Conservation (phyloP, 1,139 yeast species). For the Hemisphaericaspora lyxosophila region DNA sequence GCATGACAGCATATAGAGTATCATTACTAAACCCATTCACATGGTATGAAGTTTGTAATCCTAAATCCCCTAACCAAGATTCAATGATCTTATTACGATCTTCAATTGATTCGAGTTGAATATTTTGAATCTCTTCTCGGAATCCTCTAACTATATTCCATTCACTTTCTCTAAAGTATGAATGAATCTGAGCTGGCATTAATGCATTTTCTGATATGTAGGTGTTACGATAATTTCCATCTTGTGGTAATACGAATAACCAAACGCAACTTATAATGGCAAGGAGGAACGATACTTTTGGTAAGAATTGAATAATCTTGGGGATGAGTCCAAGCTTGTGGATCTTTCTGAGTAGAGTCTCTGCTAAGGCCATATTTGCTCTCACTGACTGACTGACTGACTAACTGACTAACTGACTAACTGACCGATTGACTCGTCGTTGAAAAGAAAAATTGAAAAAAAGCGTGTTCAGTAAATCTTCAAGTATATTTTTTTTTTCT, state of each 20-base stretch:
- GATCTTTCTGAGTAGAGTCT: constrained; percentile 50
- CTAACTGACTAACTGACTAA: too few species aligned
- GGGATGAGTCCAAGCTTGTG: constrained; percentile 61
- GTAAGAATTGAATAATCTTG: constrained; percentile 55
- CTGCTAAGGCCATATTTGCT: constrained; percentile 57
- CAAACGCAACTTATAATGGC: constrained; percentile 64
- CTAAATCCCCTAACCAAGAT: constrained; percentile 68
- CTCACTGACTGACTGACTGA: too few species aligned
- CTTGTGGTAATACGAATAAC: constrained; percentile 70
- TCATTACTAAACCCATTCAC: constrained; percentile 29
- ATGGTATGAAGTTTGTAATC: constrained; percentile 62
- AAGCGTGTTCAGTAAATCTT: too few species aligned
- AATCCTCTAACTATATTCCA: constrained; percentile 92
- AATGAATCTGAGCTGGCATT: constrained; percentile 93
- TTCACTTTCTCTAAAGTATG: constrained; percentile 90
- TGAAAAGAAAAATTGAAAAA: too few species aligned
- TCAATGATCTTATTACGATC: constrained; percentile 48
- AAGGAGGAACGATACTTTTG: constrained; percentile 60
- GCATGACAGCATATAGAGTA: constrained; percentile 79
- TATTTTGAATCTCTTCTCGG: constrained; percentile 55
- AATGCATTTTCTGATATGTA: constrained; percentile 95
- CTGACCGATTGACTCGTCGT: too few species aligned
- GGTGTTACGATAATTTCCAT: constrained; percentile 79
- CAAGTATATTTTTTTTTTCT: too few species aligned
- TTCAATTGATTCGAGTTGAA: constrained; percentile 28